phyloP scores from a whole-genome alignment of 352 stramenopile genomes.

The Pythium monospermum region DNA sequence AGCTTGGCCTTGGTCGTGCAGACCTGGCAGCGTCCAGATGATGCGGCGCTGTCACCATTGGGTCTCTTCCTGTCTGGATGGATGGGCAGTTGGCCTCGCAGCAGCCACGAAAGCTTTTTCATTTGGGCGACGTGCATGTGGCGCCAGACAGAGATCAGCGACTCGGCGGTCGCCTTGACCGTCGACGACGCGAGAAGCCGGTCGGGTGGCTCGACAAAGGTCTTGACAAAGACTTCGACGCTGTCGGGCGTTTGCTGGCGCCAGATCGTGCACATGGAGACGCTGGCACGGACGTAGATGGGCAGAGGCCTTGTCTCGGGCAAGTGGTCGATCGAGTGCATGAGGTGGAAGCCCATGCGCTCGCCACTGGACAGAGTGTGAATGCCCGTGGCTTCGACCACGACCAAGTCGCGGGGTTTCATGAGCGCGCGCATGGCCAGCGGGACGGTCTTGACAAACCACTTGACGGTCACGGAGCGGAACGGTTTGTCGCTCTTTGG shows the following conservation, averaged over 20 bases:
- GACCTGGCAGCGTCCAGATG: slow-evolving; percentile 9
- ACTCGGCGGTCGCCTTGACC: slow-evolving; percentile 10
- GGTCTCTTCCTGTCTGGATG: neutral
- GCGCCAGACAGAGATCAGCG: slow-evolving; percentile 18
- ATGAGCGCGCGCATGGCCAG: slow-evolving; percentile 30
- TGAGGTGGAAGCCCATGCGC: slow-evolving; percentile 46
- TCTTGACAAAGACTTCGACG: slow-evolving; percentile 17
- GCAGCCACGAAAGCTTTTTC: slow-evolving; percentile 23
- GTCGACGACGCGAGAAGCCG: slow-evolving; percentile 3
- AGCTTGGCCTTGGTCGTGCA: slow-evolving; percentile 21
- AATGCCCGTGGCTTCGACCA: slow-evolving; percentile 43
- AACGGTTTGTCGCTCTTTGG: slow-evolving; percentile 41
- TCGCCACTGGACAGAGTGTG: slow-evolving; percentile 30
- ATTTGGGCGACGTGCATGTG: slow-evolving; percentile 22
- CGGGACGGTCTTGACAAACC: slow-evolving; percentile 8
- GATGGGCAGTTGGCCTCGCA: slow-evolving; percentile 1
- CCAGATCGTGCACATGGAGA: slow-evolving; percentile 39
- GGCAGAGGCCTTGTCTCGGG: slow-evolving; percentile 2
- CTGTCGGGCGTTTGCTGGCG: slow-evolving; percentile 18
- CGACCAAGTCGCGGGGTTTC: slow-evolving; percentile 53
- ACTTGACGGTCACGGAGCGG: slow-evolving; percentile 29
- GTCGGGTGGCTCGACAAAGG: slow-evolving; percentile 15
- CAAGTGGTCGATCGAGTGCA: slow-evolving; percentile 40
- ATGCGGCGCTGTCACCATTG: neutral
- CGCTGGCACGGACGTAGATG: slow-evolving; percentile 22